These are phyloP conservation scores for Colletotrichum siamense DNA, from an alignment of 2,329 filamentous ascomycete species.

Conservation along the genomic window DNA sequence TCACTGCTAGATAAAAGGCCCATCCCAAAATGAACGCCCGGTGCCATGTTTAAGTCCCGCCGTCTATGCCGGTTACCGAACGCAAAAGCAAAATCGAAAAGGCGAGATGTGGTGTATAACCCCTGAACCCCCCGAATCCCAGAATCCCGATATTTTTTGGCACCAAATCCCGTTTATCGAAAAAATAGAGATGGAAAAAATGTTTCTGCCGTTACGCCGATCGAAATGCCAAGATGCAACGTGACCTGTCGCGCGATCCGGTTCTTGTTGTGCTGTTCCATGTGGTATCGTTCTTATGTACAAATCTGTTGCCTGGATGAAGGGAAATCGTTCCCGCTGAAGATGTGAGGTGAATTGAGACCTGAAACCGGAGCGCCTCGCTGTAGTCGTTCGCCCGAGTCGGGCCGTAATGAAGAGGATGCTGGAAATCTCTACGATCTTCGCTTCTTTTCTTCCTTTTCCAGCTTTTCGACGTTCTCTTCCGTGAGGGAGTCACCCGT, in stretches of 20 bases:
- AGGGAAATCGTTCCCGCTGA: neutral
- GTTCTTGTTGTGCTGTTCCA: neutral
- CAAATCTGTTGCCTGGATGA: neutral
- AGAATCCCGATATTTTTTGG: neutral
- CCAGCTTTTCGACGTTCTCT: conserved; percentile 57
- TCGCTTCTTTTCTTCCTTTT: conserved; percentile 34
- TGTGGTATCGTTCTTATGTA: neutral
- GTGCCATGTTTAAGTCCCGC: neutral
- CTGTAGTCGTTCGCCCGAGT: neutral
- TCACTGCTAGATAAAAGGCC: neutral
- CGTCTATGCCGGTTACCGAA: neutral
- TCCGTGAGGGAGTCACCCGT: conserved; percentile 54
- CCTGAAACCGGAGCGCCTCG: neutral
- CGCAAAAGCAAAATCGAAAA: neutral
- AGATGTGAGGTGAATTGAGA: neutral
- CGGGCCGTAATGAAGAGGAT: neutral
- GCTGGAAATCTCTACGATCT: neutral
- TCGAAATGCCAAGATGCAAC: conserved; percentile 24
- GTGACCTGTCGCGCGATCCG: conserved; percentile 6
- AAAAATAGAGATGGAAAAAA: neutral
- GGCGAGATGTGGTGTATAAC: neutral
- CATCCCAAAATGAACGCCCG: neutral
- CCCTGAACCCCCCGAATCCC: neutral
- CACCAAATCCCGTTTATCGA: neutral
- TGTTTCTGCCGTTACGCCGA: neutral